A percentile compares a stretch with the other conserved stretches of the same genome.
phyloP scores from a whole-genome alignment of 140 eudicot species.

The Anethum foeniculum region DNA sequence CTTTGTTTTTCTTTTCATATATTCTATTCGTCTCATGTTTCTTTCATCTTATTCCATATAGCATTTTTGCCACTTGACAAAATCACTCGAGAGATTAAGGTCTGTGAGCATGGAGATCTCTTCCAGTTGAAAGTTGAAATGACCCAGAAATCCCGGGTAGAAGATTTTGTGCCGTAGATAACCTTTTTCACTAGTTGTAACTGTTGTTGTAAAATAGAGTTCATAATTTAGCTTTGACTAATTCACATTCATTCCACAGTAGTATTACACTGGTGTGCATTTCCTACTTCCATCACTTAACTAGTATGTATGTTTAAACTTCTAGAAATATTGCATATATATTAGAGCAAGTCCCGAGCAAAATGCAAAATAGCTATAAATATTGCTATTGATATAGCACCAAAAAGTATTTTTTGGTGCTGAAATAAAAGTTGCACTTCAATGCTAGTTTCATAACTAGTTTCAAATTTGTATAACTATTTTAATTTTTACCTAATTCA shows the following conservation, averaged over 20 bases:
- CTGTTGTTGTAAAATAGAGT: conserved; percentile 4
- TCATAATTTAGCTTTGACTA: neutral
- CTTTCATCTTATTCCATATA: neutral
- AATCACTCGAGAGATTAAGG: neutral
- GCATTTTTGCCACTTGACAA: neutral
- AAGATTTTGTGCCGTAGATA: neutral
- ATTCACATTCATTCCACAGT: neutral
- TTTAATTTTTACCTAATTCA: too few species aligned
- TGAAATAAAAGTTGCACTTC: too few species aligned
- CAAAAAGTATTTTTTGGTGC: too few species aligned
- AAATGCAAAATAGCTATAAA: too few species aligned
- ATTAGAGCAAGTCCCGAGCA: too few species aligned
- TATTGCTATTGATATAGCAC: too few species aligned
- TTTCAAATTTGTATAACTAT: too few species aligned
- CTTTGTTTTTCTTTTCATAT: neutral
- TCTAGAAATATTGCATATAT: neutral
- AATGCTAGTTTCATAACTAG: too few species aligned
- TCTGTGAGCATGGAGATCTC: neutral
- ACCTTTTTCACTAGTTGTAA: neutral
- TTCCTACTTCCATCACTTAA: neutral
- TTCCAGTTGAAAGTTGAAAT: neutral
- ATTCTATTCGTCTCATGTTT: neutral
- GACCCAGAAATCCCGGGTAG: neutral
- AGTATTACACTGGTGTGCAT: neutral
- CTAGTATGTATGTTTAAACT: neutral